These are phyloP conservation scores for Trichopus zeylanicus DNA, from an alignment of 116 monocot genomes.

Conservation along the genomic window DNA sequence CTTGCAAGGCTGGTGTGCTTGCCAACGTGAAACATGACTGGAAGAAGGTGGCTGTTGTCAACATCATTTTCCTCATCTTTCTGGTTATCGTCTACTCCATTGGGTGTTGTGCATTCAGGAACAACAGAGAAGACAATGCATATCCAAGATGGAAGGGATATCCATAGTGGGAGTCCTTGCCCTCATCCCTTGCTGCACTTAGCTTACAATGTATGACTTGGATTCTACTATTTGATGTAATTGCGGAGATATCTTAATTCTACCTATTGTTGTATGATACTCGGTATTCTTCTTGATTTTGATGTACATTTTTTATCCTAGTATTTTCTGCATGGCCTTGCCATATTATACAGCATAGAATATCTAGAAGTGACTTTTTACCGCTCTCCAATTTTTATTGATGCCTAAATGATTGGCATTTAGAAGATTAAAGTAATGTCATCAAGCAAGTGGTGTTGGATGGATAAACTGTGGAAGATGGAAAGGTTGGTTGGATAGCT, in stretches of 20 bases:
- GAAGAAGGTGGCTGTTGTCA: conserved; percentile 21
- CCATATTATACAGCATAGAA: too few species aligned
- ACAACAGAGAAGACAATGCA: conserved; percentile 14
- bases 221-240: neutral
- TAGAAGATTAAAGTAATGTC: neutral
- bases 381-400: too few species aligned
- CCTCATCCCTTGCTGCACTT: neutral
- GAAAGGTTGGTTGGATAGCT: too few species aligned
- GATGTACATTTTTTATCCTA: neutral
- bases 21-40: conserved; percentile 26
- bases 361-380: too few species aligned
- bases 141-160: conserved; percentile 10
- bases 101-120: conserved; percentile 26
- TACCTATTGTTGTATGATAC: neutral
- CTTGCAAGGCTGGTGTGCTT: conserved; percentile 45
- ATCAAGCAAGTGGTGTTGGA: neutral
- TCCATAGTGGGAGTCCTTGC: neutral
- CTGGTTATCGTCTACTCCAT: conserved; percentile 24
- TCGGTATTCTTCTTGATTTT: neutral
- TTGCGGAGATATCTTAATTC: too few species aligned
- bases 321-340: neutral
- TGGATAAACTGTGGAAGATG: neutral
- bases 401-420: neutral
- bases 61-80: conserved; percentile 24
- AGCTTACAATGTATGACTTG: neutral